Evolutionary conservation across 2,329 filamentous ascomycete species (phyloP).

Genomic region (Fusarium chuoi): DNA sequence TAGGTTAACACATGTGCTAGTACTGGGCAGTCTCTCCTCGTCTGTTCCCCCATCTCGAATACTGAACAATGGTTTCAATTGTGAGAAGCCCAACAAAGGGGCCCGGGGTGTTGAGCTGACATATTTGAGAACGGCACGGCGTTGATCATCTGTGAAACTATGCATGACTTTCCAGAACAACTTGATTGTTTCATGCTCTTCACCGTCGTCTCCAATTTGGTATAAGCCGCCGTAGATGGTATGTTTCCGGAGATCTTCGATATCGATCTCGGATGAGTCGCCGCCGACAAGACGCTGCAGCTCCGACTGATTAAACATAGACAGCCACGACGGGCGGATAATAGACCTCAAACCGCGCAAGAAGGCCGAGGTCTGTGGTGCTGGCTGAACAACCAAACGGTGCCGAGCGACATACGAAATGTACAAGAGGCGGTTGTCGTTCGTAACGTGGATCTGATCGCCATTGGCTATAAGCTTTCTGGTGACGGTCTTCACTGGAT

Average conservation of each 20-base stretch:
- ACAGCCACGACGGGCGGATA: conserved; percentile 91
- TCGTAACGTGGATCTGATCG: conserved; percentile 81
- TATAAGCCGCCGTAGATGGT: conserved; percentile 92
- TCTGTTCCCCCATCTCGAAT: conserved; percentile 77
- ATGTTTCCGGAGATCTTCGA: conserved; percentile 85
- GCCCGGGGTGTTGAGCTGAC: conserved; percentile 94
- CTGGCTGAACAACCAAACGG: conserved; percentile 82
- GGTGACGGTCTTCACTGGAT: conserved; percentile 70
- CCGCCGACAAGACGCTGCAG: conserved; percentile 93
- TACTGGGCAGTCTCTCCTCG: conserved; percentile 83
- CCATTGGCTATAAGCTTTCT: conserved; percentile 82
- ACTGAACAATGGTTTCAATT: conserved; percentile 86
- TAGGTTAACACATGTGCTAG: conserved; percentile 95
- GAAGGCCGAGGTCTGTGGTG: conserved; percentile 86
- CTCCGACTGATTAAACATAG: conserved; percentile 98
- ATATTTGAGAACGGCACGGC: conserved; percentile 90
- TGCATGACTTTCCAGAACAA: conserved; percentile 94
- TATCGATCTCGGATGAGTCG: conserved; percentile 84
- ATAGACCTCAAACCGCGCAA: conserved; percentile 86
- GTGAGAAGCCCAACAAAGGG: conserved; percentile 87
- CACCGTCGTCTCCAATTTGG: conserved; percentile 84
- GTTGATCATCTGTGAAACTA: conserved; percentile 77
- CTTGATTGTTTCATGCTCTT: conserved; percentile 85
- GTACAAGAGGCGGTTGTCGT: conserved; percentile 93
- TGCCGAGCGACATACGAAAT: conserved; percentile 92